Base-by-base conservation (phyloP, 1,139 yeast species). In the Geotrichum cucujoidarum region DNA sequence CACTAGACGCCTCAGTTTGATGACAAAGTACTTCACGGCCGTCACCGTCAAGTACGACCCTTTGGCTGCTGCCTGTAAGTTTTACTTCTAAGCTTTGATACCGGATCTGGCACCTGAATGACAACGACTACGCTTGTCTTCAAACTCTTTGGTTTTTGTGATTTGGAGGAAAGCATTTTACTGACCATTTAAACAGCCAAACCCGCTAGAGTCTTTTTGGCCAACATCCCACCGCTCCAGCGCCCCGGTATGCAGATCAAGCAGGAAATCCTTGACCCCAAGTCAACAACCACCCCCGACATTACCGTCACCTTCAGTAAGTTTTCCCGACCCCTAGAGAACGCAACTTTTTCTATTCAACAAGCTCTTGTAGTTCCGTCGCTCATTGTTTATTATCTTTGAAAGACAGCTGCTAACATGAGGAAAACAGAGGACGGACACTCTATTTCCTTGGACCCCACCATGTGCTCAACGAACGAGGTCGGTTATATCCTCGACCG, bases 41-140 rank as follows among this genome's bases (percentile, higher is more conserved):
- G 87, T 87, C n/a, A 71, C 73, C 40, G 87, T 88, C 43, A 81
- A 74, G 62, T 88, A 88, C 72, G 80, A 85, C 63, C 96, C 97
- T 0, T 76, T 86, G 54, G 77, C 81, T 0, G 67, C 74, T 34
- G 86, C 84, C 56, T 76, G 80, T 75, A 66, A 52, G 77, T 70
- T 4, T 24, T 11, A 8, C 7, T 16, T 18, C n/a, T n/a, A n/a
- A n/a, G 17, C 20, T 29, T 17, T 35, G 25, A 6, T 17, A 14
- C 11, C 27, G n/a, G n/a, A n/a, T n/a, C n/a, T n/a, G n/a, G n/a
- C n/a, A n/a, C n/a, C 11, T 31, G 18, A 6, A 4, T 11, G 8
- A 14, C n/a, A 6, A 16, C 10, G 8, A 25, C 6, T 5, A n/a
- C n/a, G n/a, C n/a, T n/a, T n/a, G n/a, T n/a, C n/a, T n/a, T n/a